A percentile compares a stretch with the other conserved stretches of the same genome.
Evolutionary conservation across 768 basidiomycete species (phyloP).

Genomic region (Crassisporium funariophilum): DNA sequence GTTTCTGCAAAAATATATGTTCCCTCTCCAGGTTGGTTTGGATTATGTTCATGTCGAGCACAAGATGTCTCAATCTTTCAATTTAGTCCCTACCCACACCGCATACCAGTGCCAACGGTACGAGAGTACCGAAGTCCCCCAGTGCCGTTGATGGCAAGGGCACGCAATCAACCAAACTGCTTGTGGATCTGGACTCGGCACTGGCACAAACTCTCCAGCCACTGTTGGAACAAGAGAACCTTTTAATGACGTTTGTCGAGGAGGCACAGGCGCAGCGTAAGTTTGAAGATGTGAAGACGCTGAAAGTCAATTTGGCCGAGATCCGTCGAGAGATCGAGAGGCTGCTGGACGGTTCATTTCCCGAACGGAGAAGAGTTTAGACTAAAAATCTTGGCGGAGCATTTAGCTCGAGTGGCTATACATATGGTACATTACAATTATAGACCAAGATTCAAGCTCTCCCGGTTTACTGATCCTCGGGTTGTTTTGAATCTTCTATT

Average conservation of each 20-base stretch:
- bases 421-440: not conserved
- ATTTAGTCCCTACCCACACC: slow-evolving; percentile 52
- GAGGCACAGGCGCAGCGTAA: slow-evolving; percentile 90
- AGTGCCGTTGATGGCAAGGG: slow-evolving; percentile 18
- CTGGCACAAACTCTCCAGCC: slow-evolving; percentile 81
- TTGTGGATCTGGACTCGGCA: slow-evolving; percentile 63
- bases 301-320: slow-evolving; percentile 79
- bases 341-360: slow-evolving; percentile 39
- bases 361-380: not conserved
- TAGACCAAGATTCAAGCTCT: not conserved
- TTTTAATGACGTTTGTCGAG: slow-evolving; percentile 87
- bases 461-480: no score
- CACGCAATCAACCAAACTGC: slow-evolving; percentile 18
- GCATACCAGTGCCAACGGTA: slow-evolving; percentile 23
- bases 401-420: slow-evolving; percentile 1
- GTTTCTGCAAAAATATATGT: slow-evolving; percentile 91
- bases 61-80: not conserved
- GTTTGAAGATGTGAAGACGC: slow-evolving; percentile 91
- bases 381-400: no score
- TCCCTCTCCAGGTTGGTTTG: slow-evolving; percentile 66
- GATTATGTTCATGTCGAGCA: not conserved
- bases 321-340: slow-evolving; percentile 83
- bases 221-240: slow-evolving; percentile 89
- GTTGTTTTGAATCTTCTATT: not conserved
- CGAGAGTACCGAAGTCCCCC: slow-evolving; percentile 10